Evolutionary conservation across 805 yeast genomes (phyloP).

Genomic region (Zygoascus ofunaensis): DNA sequence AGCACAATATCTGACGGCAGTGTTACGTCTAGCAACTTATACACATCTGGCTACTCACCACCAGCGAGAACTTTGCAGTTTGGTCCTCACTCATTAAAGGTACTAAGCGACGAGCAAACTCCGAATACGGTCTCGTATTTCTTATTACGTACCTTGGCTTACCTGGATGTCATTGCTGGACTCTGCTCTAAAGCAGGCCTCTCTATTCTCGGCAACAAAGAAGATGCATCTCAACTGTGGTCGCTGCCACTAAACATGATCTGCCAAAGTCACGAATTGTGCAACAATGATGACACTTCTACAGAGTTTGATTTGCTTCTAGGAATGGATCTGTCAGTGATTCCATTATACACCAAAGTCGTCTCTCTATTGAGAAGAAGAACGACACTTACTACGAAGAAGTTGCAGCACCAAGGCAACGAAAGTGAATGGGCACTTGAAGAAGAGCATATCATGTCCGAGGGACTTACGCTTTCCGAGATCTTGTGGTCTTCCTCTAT

Average conservation of each 20-base stretch:
- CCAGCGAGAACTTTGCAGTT: background rate
- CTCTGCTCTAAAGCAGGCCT: constrained; percentile 39
- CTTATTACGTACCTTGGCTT: constrained; percentile 59
- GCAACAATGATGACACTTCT: constrained; percentile 18
- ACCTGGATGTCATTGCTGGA: constrained; percentile 54
- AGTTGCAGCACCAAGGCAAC: background rate
- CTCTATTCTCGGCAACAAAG: constrained; percentile 18
- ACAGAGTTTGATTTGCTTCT: constrained; percentile 15
- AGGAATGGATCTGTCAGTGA: constrained; percentile 57
- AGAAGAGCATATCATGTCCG: constrained; percentile 20
- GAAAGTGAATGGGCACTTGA: constrained; percentile 6
- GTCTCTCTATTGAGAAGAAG: constrained; percentile 32
- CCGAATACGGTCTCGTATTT: constrained; percentile 39
- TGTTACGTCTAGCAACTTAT: background rate
- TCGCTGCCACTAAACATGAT: constrained; percentile 15
- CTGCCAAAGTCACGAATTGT: background rate
- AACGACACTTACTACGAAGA: constrained; percentile 9
- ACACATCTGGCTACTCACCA: too few relatives aligned
- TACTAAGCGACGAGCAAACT: constrained; percentile 12
- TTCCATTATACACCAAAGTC: constrained; percentile 50
- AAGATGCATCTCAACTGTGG: constrained; percentile 30
- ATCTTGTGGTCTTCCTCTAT: constrained; percentile 22
- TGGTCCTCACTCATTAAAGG: constrained; percentile 14
- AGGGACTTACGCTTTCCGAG: constrained; percentile 36
- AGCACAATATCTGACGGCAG: background rate